Evolutionary conservation across 2,329 filamentous ascomycete species (phyloP).

Genomic region (Pezicula rhizophila): DNA sequence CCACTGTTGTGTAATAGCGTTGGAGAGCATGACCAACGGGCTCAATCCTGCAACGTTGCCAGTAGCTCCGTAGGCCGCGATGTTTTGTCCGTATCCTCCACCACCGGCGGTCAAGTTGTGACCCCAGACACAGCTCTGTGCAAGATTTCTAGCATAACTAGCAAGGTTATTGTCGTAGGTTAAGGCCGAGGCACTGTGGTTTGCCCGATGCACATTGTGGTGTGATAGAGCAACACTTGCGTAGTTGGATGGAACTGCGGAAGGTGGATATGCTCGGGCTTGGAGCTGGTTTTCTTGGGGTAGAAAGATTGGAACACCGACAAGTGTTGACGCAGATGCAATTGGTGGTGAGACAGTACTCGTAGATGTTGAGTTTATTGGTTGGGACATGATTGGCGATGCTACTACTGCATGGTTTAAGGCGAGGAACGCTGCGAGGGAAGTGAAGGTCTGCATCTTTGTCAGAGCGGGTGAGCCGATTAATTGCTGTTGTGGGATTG

Average conservation of each 20-base stretch:
- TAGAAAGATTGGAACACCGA: no score
- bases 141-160: constrained; percentile 55
- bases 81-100: constrained; percentile 79
- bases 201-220: constrained; percentile 79
- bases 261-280: not conserved
- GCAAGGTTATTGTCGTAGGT: constrained; percentile 59
- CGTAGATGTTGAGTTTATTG: no score
- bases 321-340: no score
- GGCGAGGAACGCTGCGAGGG: no score
- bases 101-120: constrained; percentile 63
- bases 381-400: no score
- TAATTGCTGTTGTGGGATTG: no score
- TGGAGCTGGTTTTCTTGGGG: no score
- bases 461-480: no score
- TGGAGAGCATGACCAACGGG: constrained; percentile 46
- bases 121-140: constrained; percentile 59
- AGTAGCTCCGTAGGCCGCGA: constrained; percentile 56
- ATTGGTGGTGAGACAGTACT: no score
- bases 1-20: constrained; percentile 72
- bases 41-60: constrained; percentile 35
- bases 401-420: no score
- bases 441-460: no score
- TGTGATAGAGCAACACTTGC: constrained; percentile 50
- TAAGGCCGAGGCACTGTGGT: constrained; percentile 64
- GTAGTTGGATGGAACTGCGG: constrained; percentile 15